These are phyloP conservation scores for Solanum commersonii DNA, from an alignment of 257 asterid species.

Conservation along the genomic window DNA sequence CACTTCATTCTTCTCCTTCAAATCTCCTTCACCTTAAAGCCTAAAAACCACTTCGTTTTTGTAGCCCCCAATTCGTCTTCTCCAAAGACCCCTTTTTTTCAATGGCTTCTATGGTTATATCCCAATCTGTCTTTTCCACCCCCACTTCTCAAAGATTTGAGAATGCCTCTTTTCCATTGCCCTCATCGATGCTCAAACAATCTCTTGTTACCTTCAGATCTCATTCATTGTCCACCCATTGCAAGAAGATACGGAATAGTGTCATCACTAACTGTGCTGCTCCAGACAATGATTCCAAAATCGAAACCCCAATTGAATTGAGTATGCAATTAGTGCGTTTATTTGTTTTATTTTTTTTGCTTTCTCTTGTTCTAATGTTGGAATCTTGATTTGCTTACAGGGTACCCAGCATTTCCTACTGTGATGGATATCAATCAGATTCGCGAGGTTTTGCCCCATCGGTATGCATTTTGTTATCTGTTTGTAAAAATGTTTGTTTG, in stretches of 20 bases:
- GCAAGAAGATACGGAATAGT: constrained; percentile 18
- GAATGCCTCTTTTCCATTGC: constrained; percentile 16
- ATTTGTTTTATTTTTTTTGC: not conserved
- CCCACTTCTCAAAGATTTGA: constrained; percentile 14
- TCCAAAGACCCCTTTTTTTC: not conserved
- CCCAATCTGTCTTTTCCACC: constrained; percentile 43
- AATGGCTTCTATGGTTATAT: constrained; percentile 66
- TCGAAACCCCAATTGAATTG: constrained; percentile 72
- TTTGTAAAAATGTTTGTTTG: not conserved
- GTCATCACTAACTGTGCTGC: constrained; percentile 25
- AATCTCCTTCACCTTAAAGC: not conserved
- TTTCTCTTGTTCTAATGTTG: constrained; percentile 1
- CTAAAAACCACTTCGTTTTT: not conserved
- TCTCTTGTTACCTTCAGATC: constrained; percentile 28
- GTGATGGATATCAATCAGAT: constrained; percentile 83
- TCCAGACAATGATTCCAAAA: constrained; percentile 21
- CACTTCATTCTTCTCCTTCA: not conserved
- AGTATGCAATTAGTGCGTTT: constrained; percentile 27
- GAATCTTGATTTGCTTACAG: constrained; percentile 13
- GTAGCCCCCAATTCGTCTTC: not conserved
- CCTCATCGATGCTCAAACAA: constrained; percentile 18
- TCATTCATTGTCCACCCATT: constrained; percentile 22
- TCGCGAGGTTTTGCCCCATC: constrained; percentile 76
- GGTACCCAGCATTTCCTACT: constrained; percentile 64
- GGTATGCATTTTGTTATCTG: constrained; percentile 27